A percentile compares a stretch with the other conserved stretches of the same genome.
Evolutionary conservation across 768 basidiomycete genomes (phyloP).

Genomic region (Hypsizygus marmoreus): DNA sequence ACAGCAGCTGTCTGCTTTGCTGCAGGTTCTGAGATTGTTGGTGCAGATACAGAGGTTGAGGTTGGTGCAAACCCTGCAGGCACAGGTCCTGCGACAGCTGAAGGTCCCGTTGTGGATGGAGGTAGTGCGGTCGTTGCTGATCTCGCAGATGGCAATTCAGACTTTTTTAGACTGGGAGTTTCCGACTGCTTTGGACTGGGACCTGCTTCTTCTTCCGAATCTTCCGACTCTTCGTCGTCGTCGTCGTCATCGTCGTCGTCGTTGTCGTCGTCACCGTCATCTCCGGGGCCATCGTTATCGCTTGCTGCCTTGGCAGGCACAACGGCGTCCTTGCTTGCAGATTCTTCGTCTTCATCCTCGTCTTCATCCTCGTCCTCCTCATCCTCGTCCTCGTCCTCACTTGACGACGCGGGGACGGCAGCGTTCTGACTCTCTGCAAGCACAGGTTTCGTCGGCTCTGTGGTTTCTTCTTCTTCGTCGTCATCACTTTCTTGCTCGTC

Average conservation of each 20-base stretch:
- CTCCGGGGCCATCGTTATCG: neutral
- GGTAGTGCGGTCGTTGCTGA: too few species aligned
- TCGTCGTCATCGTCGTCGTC: constrained; percentile 28
- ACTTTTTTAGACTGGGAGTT: too few species aligned
- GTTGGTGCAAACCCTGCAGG: too few species aligned
- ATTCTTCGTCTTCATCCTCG: neutral
- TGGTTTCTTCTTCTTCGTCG: constrained; percentile 14
- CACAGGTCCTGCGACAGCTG: too few species aligned
- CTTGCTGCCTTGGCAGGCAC: neutral
- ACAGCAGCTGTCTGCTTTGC: neutral
- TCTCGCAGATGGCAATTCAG: too few species aligned
- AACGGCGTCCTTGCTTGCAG: too few species aligned
- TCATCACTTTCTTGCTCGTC: constrained; percentile 70
- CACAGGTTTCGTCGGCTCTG: neutral
- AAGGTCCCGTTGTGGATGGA: too few species aligned
- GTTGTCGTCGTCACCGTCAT: constrained; percentile 66
- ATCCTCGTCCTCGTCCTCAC: neutral
- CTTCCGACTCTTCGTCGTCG: constrained; percentile 8
- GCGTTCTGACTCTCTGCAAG: neutral
- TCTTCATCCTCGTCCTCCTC: constrained; percentile 10
- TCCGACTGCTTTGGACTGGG: too few species aligned
- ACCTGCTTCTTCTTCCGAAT: constrained; percentile 5
- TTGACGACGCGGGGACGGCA: too few species aligned
- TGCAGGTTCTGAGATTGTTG: neutral
- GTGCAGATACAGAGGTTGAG: too few species aligned